Conservation (phyloP, 73 alveolate species). For the Symbiodinium natans region DNA sequence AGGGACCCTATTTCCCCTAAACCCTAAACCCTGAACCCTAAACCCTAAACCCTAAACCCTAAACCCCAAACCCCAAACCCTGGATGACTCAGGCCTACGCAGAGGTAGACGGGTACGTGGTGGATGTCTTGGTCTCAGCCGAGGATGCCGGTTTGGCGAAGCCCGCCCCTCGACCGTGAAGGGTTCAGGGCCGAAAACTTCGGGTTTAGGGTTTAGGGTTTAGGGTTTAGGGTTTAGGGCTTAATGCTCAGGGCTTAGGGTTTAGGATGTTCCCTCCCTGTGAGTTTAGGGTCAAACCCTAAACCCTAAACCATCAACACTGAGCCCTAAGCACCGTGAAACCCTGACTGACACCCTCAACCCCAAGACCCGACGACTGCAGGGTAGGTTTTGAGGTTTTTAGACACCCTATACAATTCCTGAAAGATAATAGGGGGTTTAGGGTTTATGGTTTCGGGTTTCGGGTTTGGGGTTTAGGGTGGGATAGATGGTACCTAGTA, state of each 20-base stretch:
- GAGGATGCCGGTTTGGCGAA: background rate
- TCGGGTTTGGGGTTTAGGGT: no score
- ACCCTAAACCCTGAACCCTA: background rate
- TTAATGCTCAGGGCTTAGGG: background rate
- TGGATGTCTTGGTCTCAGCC: conserved; percentile 40
- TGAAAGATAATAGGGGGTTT: no score
- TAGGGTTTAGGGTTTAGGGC: background rate
- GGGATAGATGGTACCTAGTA: no score
- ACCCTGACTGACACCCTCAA: background rate
- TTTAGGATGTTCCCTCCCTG: no score
- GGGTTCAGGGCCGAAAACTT: no score
- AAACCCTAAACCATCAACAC: background rate
- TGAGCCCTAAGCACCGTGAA: background rate
- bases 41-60: background rate
- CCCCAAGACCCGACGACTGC: background rate
- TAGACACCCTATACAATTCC: no score
- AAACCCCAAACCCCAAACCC: background rate
- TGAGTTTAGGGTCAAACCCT: no score
- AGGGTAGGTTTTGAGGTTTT: no score
- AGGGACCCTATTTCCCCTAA: no score
- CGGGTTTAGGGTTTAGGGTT: background rate
- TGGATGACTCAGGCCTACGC: background rate
- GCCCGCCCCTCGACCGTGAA: background rate
- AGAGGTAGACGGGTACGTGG: conserved; percentile 29
- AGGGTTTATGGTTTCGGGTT: no score